Evolutionary conservation across 208 protist species (phyloP), one percentile per base, ranked within the genome.

Genomic region (Perkinsela sp.): DNA sequence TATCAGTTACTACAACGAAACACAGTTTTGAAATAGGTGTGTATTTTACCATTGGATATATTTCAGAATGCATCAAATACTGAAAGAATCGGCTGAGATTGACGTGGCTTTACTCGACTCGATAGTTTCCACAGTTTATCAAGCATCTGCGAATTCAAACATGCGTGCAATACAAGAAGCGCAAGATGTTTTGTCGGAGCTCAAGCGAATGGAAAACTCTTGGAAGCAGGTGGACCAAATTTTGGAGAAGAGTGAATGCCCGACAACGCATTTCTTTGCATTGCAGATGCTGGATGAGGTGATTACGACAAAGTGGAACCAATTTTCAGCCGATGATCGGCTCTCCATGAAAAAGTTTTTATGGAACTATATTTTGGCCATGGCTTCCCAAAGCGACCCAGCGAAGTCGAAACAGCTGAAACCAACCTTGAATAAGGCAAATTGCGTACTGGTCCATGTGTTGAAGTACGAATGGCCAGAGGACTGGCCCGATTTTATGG

Each of bases 391-490:
- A 1, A 80, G 72, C 66, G 80, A 82, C 30, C 73, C 67, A 1
- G 72, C 75, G 6, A n/a, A n/a, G n/a, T 79, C 91, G 30, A 79
- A 81, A 30, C 72, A 73, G 66, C 70, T 77, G 29, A 75, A 79
- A 48, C 73, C 81, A n/a, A 73, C 93, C 28, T 73, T 95, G 28
- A 90, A 87, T 0, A 93, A 93, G 70, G 78, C 92, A 72, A 92
- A 93, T 74, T 81, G 76, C 74, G 83, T 83, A 22, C 75, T 95
- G 2, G 85, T 95, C 0, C 80, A 76, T 77, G 97, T 99, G 67
- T 76, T 97, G 1, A 98, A 98, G 78, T 84, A 97, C 30, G 94
- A 99, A 74, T 99, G 95, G 94, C 95, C 95, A 16, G 73, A 93
- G 31, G 82, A 94, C 67, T 99, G 96, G 96, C 85, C 84, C 0